Evolutionary conservation across 176 grass and related monocot genomes (phyloP).

Genomic region (Melocanna baccifera): DNA sequence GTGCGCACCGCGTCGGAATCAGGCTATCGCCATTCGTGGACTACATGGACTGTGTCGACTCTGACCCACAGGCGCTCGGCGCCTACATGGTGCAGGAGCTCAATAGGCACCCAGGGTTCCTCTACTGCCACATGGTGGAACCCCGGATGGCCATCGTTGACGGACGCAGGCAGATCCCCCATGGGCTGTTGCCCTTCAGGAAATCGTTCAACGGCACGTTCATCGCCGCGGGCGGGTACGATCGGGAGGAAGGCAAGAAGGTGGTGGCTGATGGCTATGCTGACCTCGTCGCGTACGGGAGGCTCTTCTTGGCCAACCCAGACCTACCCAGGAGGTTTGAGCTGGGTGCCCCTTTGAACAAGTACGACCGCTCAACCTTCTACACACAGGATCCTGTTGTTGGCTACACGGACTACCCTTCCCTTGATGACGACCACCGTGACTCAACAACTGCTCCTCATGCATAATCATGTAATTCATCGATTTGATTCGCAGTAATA

Average conservation of each 20-base stretch:
- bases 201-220: slow-evolving; percentile 22
- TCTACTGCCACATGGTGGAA: slow-evolving; percentile 47
- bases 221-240: slow-evolving; percentile 25
- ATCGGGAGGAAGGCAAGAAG: slow-evolving; percentile 23
- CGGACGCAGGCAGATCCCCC: neutral
- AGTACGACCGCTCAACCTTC: slow-evolving; percentile 31
- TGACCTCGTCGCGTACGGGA: slow-evolving; percentile 26
- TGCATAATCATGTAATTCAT: neutral
- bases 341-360: neutral
- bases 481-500: neutral
- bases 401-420: slow-evolving; percentile 43
- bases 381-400: slow-evolving; percentile 8
- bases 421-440: neutral
- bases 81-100: slow-evolving; percentile 26
- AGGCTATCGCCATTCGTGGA: slow-evolving; percentile 8
- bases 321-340: slow-evolving; percentile 33
- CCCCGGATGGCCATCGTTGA: slow-evolving; percentile 28
- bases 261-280: slow-evolving; percentile 1
- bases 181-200: neutral
- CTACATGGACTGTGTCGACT: slow-evolving; percentile 25
- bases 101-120: neutral
- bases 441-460: neutral
- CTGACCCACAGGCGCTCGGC: neutral
- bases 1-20: slow-evolving; percentile 22
- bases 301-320: slow-evolving; percentile 33